Evolutionary conservation across 129 eudicot genomes (phyloP), one percentile per base, ranked within the genome.

Genomic region (Smallanthus sonchifolius): DNA sequence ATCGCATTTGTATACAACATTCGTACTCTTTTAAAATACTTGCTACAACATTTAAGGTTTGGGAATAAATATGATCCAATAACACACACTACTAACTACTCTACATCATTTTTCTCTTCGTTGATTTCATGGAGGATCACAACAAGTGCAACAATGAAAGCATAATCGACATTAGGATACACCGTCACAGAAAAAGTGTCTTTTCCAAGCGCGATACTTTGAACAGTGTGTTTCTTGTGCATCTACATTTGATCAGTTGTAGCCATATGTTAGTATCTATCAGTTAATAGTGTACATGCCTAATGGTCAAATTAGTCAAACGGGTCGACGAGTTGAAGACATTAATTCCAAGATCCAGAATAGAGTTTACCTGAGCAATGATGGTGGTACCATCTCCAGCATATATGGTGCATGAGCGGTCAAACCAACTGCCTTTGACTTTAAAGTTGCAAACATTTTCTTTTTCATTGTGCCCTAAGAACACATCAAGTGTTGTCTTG

Each of bases 171-270:
- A 36, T 82, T 64, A 3, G 89, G 89, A 56, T 82, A 79, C 63
- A 85, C 86, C 1, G 82, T 85, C 69, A 85, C 84, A 19, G 70
- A 28, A 72, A 81, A 85, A 5, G 78, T 85, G 75, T 85, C 88
- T 55, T 85, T 85, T 39, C 84, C 88, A 2, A 82, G 86, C 52
- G 82, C 76, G 28, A 85, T 59, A 76, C 84, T 85, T 48, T 75
- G 72, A 13, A 75, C 84, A 0, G 76, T 71, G 49, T 78, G 80
- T 43, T 82, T 82, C 82, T 63, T 82, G 77, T 79, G 84, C 89
- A 85, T 82, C 89, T 78, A 62, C 78, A 61, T 34, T 43, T 61
- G 0, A 73, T 2, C 66, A 55, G 15, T 54, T 36, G 44, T 16
- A 70, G 39, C 5, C 75, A 51, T 16, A 36, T 51, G 37, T 49